phyloP scores from a whole-genome alignment of 768 basidiomycete species.

The Galerina sulciceps region DNA sequence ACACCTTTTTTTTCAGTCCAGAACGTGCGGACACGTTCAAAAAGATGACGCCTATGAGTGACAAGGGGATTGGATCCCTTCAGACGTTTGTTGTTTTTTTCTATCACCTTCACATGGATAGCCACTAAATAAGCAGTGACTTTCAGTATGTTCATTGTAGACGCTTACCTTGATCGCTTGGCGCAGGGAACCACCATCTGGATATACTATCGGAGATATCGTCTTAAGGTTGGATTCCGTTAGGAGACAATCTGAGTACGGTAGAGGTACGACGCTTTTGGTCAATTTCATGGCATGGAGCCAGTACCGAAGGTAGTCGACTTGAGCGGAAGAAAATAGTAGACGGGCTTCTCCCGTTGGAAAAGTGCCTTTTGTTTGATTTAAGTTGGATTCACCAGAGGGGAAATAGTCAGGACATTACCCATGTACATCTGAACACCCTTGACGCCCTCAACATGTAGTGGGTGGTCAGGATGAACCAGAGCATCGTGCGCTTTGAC shows the following conservation, averaged over 20 bases:
- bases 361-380: slow-evolving; percentile 55
- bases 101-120: slow-evolving; percentile 56
- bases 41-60: slow-evolving; percentile 58
- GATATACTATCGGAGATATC: slow-evolving; percentile 62
- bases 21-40: slow-evolving; percentile 68
- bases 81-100: slow-evolving; percentile 80
- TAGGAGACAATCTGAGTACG: slow-evolving; percentile 79
- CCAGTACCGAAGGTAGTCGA: slow-evolving; percentile 88
- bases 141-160: not conserved
- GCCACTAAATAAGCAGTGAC: no score
- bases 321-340: slow-evolving; percentile 80
- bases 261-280: slow-evolving; percentile 65
- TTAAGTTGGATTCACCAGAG: not conserved
- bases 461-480: slow-evolving; percentile 72
- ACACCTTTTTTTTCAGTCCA: slow-evolving; percentile 68
- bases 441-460: slow-evolving; percentile 62
- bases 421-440: slow-evolving; percentile 77
- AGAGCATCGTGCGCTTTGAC: slow-evolving; percentile 65
- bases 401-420: slow-evolving; percentile 28
- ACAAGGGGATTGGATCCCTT: slow-evolving; percentile 65
- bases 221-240: slow-evolving; percentile 59
- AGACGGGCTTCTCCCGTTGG: slow-evolving; percentile 77
- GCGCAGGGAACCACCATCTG: slow-evolving; percentile 56
- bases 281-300: slow-evolving; percentile 76
- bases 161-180: slow-evolving; percentile 59